Base-by-base conservation (phyloP, 2,329 filamentous ascomycete species). In the Aspergillus sp. region DNA sequence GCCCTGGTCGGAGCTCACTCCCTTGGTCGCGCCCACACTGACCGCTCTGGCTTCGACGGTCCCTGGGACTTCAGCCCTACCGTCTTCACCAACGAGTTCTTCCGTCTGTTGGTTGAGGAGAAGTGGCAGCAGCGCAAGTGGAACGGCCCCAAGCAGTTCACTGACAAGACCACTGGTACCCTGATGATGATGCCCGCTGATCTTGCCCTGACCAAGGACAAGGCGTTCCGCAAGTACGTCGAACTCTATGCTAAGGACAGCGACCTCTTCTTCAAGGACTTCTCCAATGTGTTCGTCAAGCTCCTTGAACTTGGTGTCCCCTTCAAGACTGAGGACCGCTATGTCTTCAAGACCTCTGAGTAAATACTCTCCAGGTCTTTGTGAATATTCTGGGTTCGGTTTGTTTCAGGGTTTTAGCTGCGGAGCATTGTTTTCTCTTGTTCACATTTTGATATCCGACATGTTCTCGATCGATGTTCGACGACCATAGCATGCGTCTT, bases 171-270 rank as follows among this genome's bases (percentile, higher is more conserved):
- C 73, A 91, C 89, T 72, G 93, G 96, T 86, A 84, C 84, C 44
- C 82, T 98, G 70, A 98, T 99, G 95, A 98, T 99, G 94, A 83
- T 99, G 77, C 95, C 95, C 56, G 90, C 92, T 66, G 94, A 99
- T 74, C 88, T 96, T 80, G 90, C 89, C 59, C 83, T 98, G 59
- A 81, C 96, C 73, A 86, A 93, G 81, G 94, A 98, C 81, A 94
- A 94, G 85, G 83, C 83, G 67, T 96, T 98, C 84, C 87, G 85
- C 80, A 82, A 86, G 73, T 88, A 86, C 71, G 91, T 94, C 30
- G 88, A 96, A 78, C 87, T 88, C 77, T 98, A 97, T 75, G 93
- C 94, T 72, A 91, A 91, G 83, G 91, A 96, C 80, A 91, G 91
- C 77, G 90, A 92, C 59, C 82, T 82, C 54, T 99, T 97, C 86